Percentiles rank a stretch among this genome's conserved stretches.
These are phyloP conservation scores for Neoboletus magnificus DNA, from an alignment of 768 basidiomycete species.

Conservation along the genomic window DNA sequence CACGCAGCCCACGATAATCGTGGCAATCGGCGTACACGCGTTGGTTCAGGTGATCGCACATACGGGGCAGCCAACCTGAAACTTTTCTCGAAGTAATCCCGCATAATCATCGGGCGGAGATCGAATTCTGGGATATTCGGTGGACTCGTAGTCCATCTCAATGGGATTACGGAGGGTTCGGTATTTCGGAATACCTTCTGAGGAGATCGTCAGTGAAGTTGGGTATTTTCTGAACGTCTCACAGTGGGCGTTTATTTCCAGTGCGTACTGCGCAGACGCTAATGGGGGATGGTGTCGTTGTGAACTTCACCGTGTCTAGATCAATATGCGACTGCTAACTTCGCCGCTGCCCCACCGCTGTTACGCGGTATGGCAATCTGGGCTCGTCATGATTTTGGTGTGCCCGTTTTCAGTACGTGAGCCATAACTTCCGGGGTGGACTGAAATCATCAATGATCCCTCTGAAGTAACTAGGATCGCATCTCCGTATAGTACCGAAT, in stretches of 20 bases:
- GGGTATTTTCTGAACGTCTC: not conserved
- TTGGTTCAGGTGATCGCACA: no score
- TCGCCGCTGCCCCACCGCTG: not conserved
- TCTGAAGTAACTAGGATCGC: not conserved
- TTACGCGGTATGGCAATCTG: not conserved
- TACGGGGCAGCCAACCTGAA: no score
- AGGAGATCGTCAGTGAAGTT: not conserved
- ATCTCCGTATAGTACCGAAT: not conserved
- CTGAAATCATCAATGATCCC: not conserved
- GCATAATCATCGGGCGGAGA: not conserved
- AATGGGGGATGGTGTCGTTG: not conserved
- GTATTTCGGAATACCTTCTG: not conserved
- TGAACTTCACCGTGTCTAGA: not conserved
- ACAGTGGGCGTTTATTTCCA: not conserved
- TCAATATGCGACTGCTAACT: not conserved
- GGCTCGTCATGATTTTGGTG: not conserved
- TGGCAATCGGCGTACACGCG: no score
- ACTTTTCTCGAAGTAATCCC: no score
- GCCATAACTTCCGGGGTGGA: not conserved
- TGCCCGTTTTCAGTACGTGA: not conserved
- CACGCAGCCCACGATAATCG: no score
- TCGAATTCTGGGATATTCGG: not conserved
- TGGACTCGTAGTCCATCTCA: not conserved
- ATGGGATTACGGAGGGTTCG: not conserved
- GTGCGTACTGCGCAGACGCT: not conserved